These are phyloP conservation scores for Rhododendron kiyosumense DNA, from an alignment of 148 eudicot species.

Conservation along the genomic window DNA sequence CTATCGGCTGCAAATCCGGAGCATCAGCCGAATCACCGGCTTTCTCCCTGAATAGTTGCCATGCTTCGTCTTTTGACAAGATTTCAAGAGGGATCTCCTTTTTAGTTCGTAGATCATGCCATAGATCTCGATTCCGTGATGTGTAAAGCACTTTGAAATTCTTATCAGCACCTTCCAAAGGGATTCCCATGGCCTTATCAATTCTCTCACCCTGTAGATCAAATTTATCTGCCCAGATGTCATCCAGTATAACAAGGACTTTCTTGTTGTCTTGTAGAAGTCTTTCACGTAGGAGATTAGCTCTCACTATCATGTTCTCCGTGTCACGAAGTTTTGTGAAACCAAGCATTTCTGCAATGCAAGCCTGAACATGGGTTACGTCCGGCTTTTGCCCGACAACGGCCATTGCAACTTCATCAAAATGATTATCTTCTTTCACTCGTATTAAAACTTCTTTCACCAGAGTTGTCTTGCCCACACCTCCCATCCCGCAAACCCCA, in stretches of 20 bases:
- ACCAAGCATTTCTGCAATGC: neutral
- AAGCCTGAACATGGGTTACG: neutral
- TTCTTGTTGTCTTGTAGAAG: no score
- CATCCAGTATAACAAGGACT: no score
- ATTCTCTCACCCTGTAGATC: constrained; percentile 22
- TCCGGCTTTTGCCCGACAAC: neutral
- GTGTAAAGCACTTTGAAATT: constrained; percentile 25
- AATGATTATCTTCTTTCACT: neutral
- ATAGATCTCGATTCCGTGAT: constrained; percentile 24
- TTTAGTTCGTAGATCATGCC: no score
- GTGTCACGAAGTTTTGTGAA: neutral
- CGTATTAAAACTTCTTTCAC: no score
- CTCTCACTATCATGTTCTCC: constrained; percentile 10
- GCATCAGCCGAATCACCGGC: no score
- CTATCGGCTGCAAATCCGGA: no score
- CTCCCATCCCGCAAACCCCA: no score
- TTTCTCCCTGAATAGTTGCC: no score
- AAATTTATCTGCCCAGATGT: constrained; percentile 31
- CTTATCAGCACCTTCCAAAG: constrained; percentile 9
- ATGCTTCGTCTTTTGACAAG: no score
- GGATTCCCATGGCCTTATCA: constrained; percentile 24
- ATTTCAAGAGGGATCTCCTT: no score
- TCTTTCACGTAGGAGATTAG: neutral
- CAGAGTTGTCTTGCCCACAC: no score
- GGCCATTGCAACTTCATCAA: neutral